Base-by-base conservation (phyloP, 768 basidiomycete species). In the Trametes coccinea region DNA sequence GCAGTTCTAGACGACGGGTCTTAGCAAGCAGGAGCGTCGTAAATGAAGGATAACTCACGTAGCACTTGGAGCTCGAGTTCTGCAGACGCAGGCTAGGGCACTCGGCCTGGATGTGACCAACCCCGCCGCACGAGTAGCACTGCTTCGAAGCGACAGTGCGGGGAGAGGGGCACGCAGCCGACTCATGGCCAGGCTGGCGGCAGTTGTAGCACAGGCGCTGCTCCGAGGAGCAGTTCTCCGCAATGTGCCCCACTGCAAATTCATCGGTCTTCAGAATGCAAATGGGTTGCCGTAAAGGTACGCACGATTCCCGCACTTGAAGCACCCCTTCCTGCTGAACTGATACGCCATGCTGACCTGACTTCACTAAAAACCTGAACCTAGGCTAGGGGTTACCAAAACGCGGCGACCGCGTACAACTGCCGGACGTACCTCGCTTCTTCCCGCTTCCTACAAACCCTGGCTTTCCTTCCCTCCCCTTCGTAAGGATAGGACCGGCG, bases 191-290 rank as follows among this genome's bases (percentile, higher is more conserved):
- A n/a, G 93, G 90, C 73, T 94, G 90, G 66, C 92, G 87, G 74
- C 94, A 96, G 73, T 95, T 96, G 78, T 94, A 96, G 78, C 94
- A 96, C 61, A 96, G 84, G 69, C 92, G 86, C 73, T 91, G 86
- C 69, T 90, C 90, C 65, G 91, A 92, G 48, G 92, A 83, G 73
- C 93, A 96, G 69, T 89, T 90, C 80, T 93, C 92, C 69, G 93
- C 93, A 70, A 95, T 91, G 74, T 96, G 93, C 50, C 93, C 93
- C 72, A 95, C 93, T 95, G 67, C 4, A 2, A 30, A 31, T 10
- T 4, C 30, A 31, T 59, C 43, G 49, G 41, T 40, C 43, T 33
- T 34, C 31, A 14, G 41, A 31, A 31, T 37, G 52, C 51, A 66
- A 40, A 60, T 47, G 56, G 7, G 14, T 46, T 60, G 53, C 56